These are phyloP conservation scores for Trifolium dubium DNA, from an alignment of 306 rosid species.

Conservation along the genomic window DNA sequence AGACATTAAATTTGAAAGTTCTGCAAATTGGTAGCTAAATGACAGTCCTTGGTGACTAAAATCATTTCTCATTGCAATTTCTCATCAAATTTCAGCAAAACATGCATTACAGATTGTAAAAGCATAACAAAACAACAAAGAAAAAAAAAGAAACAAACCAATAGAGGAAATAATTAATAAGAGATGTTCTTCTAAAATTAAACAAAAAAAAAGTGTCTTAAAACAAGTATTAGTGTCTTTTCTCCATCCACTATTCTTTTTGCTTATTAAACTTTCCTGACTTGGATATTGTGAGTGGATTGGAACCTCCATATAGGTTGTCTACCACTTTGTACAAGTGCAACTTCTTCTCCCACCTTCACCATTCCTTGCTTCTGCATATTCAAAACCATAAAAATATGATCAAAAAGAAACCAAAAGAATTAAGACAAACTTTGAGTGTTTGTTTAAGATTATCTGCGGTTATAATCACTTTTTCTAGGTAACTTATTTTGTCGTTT, in stretches of 20 bases:
- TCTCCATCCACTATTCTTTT: constrained; percentile 7
- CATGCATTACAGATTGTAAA: neutral
- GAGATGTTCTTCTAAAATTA: neutral
- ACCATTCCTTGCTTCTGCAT: constrained; percentile 93
- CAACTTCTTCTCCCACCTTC: constrained; percentile 95
- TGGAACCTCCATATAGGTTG: constrained; percentile 99
- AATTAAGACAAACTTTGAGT: neutral
- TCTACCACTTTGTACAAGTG: constrained; percentile 94
- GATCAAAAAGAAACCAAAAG: constrained; percentile 1
- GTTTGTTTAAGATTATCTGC: neutral
- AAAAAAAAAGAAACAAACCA: neutral
- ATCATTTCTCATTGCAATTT: neutral
- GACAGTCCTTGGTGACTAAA: neutral
- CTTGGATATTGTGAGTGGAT: constrained; percentile 96
- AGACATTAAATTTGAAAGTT: neutral
- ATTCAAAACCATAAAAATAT: constrained; percentile 18
- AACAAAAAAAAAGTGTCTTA: neutral
- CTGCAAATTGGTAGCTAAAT: neutral
- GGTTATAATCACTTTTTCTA: neutral
- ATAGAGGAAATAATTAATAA: neutral
- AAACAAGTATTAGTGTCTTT: constrained; percentile 13
- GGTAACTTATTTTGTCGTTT: neutral
- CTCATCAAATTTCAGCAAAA: neutral
- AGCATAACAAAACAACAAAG: constrained; percentile 5
- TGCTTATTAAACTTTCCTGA: constrained; percentile 61